Evolutionary conservation across 495 filamentous ascomycete species (phyloP).

Genomic region (Articulospora tetracladia): DNA sequence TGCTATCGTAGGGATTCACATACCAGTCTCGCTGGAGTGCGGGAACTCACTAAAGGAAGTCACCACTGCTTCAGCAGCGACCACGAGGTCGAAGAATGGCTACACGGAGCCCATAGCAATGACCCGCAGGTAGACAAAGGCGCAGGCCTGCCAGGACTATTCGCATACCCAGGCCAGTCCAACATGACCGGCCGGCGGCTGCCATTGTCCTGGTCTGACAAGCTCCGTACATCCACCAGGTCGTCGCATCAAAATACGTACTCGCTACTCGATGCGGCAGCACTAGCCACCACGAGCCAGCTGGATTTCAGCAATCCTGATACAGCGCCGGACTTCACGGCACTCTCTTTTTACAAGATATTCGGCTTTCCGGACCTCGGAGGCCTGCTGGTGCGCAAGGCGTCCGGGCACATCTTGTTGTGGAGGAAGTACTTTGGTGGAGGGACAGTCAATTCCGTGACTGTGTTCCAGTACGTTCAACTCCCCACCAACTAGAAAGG

Average conservation of each 20-base stretch:
- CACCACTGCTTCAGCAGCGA: slow-evolving; percentile 62
- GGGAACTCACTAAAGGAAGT: slow-evolving; percentile 54
- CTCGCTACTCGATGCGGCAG: slow-evolving; percentile 69
- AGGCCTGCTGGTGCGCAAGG: slow-evolving; percentile 61
- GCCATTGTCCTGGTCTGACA: slow-evolving; percentile 55
- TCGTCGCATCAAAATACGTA: slow-evolving; percentile 47
- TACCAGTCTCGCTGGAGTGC: slow-evolving; percentile 83
- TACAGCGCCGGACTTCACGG: slow-evolving; percentile 67
- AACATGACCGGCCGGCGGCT: slow-evolving; percentile 74
- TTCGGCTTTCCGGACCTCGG: slow-evolving; percentile 79
- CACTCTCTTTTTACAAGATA: slow-evolving; percentile 76
- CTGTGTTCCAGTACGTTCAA: slow-evolving; percentile 32
- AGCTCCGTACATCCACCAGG: slow-evolving; percentile 41
- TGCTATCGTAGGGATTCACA: slow-evolving; percentile 81
- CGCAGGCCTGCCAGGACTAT: slow-evolving; percentile 40
- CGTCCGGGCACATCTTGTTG: slow-evolving; percentile 56
- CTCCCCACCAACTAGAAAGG: too few relatives aligned
- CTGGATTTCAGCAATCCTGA: slow-evolving; percentile 57
- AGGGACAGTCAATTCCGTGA: slow-evolving; percentile 71
- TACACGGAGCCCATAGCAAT: slow-evolving; percentile 27
- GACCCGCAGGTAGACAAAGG: not conserved
- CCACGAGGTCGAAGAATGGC: slow-evolving; percentile 63
- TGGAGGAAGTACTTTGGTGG: slow-evolving; percentile 72
- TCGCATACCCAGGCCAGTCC: slow-evolving; percentile 75
- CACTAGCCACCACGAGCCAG: slow-evolving; percentile 62